Conservation (phyloP, 805 yeast species). For the Wickerhamiella allomyrinae region DNA sequence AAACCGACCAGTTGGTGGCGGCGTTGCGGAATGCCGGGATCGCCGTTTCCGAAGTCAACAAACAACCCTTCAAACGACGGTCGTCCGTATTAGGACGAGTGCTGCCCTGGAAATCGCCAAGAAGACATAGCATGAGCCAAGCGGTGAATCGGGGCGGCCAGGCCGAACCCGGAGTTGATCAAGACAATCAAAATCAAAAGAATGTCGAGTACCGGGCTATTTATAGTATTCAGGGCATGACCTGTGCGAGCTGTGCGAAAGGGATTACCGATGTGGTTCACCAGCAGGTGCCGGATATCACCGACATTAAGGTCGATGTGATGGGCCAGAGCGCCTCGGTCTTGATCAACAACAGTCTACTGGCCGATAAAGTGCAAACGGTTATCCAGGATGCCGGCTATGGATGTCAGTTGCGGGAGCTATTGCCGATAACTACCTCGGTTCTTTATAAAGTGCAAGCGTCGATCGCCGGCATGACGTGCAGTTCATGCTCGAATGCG, state of each 20-base stretch:
- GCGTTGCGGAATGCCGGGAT: neutral
- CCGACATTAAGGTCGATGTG: conserved; percentile 36
- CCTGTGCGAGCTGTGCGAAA: conserved; percentile 47
- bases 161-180: neutral
- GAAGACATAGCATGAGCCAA: neutral
- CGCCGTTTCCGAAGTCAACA: neutral
- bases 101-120: neutral
- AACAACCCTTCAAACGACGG: neutral
- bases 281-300: conserved; percentile 20
- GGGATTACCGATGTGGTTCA: conserved; percentile 33
- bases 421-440: conserved; percentile 39
- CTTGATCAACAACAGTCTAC: conserved; percentile 37
- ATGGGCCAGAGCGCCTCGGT: conserved; percentile 40
- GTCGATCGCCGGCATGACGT: conserved; percentile 58
- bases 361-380: conserved; percentile 36
- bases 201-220: conserved; percentile 31
- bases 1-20: neutral
- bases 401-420: conserved; percentile 40
- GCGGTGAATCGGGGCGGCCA: neutral
- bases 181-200: neutral
- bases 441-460: conserved; percentile 40
- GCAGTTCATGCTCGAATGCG: conserved; percentile 55
- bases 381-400: conserved; percentile 34
- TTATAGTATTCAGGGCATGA: conserved; percentile 50
- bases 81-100: neutral